These are phyloP conservation scores for Haberlea rhodopensis DNA, from an alignment of 257 asterid species.

Conservation along the genomic window DNA sequence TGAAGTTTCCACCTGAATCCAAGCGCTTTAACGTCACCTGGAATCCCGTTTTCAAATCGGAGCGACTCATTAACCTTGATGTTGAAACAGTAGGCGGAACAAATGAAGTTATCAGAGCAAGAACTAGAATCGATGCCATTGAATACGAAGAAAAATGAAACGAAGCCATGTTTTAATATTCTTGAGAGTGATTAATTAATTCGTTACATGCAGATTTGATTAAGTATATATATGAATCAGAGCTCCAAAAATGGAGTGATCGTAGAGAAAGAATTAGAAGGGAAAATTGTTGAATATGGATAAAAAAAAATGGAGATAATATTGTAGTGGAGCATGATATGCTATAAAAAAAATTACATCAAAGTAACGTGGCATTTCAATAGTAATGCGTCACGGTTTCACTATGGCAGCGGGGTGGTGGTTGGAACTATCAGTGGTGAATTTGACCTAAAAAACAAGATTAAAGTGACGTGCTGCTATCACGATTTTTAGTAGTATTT, in stretches of 20 bases:
- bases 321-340: not conserved
- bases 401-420: not conserved
- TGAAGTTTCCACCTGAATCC: conserved; percentile 55
- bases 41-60: conserved; percentile 41
- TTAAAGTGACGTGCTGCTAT: too few relatives aligned
- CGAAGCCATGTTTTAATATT: not conserved
- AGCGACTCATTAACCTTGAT: conserved; percentile 6
- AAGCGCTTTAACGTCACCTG: conserved; percentile 51
- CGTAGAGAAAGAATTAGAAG: not conserved
- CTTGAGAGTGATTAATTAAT: not conserved
- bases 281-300: not conserved
- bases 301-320: not conserved
- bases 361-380: too few relatives aligned
- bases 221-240: not conserved
- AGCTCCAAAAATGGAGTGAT: not conserved
- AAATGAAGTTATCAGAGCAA: not conserved
- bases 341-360: too few relatives aligned
- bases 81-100: not conserved
- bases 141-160: not conserved
- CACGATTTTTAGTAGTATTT: too few relatives aligned
- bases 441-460: not conserved
- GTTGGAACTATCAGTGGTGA: not conserved
- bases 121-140: not conserved
- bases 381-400: too few relatives aligned
- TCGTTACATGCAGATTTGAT: not conserved